Percentiles rank a stretch among this genome's conserved stretches.
These are phyloP conservation scores for Colletotrichum theobromicola DNA, from an alignment of 2,329 filamentous ascomycete genomes.

Conservation along the genomic window DNA sequence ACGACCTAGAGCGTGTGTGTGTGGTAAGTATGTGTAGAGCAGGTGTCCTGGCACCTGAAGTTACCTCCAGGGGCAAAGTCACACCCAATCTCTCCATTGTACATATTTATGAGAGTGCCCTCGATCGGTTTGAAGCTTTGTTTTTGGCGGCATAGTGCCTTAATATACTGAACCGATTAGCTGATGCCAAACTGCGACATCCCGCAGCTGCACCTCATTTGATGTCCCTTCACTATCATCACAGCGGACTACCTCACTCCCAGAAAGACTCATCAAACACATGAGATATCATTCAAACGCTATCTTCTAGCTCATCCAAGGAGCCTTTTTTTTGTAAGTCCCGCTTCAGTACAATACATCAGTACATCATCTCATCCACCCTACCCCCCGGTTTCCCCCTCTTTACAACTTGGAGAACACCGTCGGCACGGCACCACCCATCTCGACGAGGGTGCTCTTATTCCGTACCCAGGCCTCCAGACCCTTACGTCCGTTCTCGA, in stretches of 20 bases:
- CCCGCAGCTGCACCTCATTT: too few relatives aligned
- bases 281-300: conserved; percentile 10
- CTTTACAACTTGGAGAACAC: conserved; percentile 74
- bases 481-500: conserved; percentile 83
- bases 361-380: neutral
- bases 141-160: neutral
- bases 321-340: neutral
- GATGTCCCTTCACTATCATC: neutral
- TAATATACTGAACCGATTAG: accelerated
- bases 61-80: too few relatives aligned
- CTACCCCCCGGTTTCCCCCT: neutral
- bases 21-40: neutral
- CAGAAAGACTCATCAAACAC: neutral
- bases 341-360: neutral
- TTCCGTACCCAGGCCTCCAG: conserved; percentile 84
- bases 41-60: too few relatives aligned
- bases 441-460: conserved; percentile 87
- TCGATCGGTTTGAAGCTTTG: accelerated
- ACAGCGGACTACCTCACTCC: neutral
- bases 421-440: conserved; percentile 72
- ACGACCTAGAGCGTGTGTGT: neutral
- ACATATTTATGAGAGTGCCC: too few relatives aligned
- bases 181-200: accelerated
- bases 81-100: too few relatives aligned
- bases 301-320: neutral